Percentiles rank a stretch among this genome's conserved stretches.
These are phyloP conservation scores for Tetramitus jugosus DNA, from an alignment of 208 protist species.

Conservation along the genomic window DNA sequence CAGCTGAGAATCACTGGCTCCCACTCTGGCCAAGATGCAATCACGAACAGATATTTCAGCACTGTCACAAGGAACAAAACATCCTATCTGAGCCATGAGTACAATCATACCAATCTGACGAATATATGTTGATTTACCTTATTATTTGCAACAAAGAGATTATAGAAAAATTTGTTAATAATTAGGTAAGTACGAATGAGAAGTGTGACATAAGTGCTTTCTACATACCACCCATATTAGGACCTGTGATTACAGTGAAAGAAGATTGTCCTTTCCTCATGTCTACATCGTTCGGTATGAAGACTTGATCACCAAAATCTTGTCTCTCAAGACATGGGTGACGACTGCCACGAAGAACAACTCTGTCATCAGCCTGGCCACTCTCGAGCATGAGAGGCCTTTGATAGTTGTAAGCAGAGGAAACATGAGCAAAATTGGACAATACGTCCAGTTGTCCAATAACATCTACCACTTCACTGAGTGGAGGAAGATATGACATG, in stretches of 20 bases:
- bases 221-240: constrained; percentile 28
- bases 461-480: constrained; percentile 82
- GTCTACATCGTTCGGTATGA: constrained; percentile 67
- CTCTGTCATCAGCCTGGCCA: constrained; percentile 11
- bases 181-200: too few relatives aligned
- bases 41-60: constrained; percentile 69
- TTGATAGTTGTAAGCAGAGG: constrained; percentile 74
- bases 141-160: too few relatives aligned
- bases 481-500: constrained; percentile 78
- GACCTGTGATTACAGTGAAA: constrained; percentile 70
- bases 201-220: too few relatives aligned
- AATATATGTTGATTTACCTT: constrained; percentile 99
- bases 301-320: constrained; percentile 47
- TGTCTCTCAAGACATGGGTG: constrained; percentile 70
- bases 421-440: constrained; percentile 70
- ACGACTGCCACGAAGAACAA: constrained; percentile 40
- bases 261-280: constrained; percentile 31
- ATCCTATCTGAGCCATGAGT: constrained; percentile 96
- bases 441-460: constrained; percentile 88
- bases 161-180: too few relatives aligned
- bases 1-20: constrained; percentile 53
- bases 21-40: constrained; percentile 93
- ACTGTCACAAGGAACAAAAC: constrained; percentile 92
- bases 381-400: constrained; percentile 54
- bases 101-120: constrained; percentile 85